These are phyloP conservation scores for Picea glauca DNA, from an alignment of 75 land plant species.

Conservation along the genomic window DNA sequence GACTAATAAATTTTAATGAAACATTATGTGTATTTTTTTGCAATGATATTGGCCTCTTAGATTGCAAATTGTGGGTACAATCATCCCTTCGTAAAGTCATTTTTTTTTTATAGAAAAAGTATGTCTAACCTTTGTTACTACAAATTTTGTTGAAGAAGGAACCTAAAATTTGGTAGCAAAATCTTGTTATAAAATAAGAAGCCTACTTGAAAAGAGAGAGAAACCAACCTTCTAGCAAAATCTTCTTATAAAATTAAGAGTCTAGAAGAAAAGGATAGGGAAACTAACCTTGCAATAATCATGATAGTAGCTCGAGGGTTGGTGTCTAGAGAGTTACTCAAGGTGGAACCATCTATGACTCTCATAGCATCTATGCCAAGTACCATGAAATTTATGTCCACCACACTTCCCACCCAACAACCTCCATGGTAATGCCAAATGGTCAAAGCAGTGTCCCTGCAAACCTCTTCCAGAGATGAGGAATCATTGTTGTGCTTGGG, in stretches of 20 bases:
- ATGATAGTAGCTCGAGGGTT: conserved; percentile 78
- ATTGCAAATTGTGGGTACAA: too few species aligned
- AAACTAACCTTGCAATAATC: conserved; percentile 57
- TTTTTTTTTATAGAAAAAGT: too few species aligned
- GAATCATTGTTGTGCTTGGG: conserved; percentile 28
- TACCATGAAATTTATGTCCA: conserved; percentile 32
- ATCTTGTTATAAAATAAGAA: too few species aligned
- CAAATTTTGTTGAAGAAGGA: too few species aligned
- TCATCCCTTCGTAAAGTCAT: too few species aligned
- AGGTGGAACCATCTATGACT: conserved; percentile 66
- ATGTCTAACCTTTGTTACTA: too few species aligned
- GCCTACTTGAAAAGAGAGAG: too few species aligned
- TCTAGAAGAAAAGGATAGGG: neutral
- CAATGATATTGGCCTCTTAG: too few species aligned
- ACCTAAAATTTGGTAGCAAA: too few species aligned
- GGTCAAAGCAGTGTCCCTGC: conserved; percentile 46
- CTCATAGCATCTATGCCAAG: conserved; percentile 48
- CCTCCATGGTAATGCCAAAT: conserved; percentile 83
- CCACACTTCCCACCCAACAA: conserved; percentile 38
- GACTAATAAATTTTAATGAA: too few species aligned
- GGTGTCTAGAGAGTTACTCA: conserved; percentile 49
- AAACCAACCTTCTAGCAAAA: conserved; percentile 33
- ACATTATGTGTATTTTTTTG: too few species aligned
- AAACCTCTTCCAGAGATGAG: conserved; percentile 31
- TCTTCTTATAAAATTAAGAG: too few species aligned